Percentiles rank a stretch among this genome's conserved stretches.
phyloP scores from a whole-genome alignment of 2,329 filamentous ascomycete species.

The Incumbomyces lentus region DNA sequence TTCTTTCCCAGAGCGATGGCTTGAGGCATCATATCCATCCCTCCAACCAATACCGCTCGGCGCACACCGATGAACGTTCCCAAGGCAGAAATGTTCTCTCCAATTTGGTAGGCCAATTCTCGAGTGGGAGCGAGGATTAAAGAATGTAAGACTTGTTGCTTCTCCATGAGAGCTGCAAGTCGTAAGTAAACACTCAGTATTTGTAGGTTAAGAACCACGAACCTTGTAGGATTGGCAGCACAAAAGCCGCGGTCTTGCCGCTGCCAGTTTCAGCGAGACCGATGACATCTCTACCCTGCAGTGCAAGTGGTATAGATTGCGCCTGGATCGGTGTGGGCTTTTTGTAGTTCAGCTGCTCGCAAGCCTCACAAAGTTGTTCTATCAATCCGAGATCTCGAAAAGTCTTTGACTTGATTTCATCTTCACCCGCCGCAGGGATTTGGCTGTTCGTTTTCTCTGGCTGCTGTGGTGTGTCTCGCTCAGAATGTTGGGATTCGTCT shows the following conservation, averaged over 20 bases:
- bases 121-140: conserved; percentile 86
- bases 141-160: conserved; percentile 76
- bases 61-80: conserved; percentile 81
- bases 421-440: not conserved
- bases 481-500: not conserved
- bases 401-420: conserved; percentile 27
- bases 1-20: conserved; percentile 88
- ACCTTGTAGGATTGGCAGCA: conserved; percentile 75
- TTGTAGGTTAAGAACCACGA: not conserved
- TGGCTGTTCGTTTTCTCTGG: not conserved
- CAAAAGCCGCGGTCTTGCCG: conserved; percentile 93
- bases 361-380: conserved; percentile 81
- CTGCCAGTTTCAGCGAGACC: conserved; percentile 90
- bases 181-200: not conserved
- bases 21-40: conserved; percentile 91
- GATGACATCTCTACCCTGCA: conserved; percentile 76
- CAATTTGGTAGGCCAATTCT: conserved; percentile 86
- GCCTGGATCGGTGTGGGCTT: conserved; percentile 79
- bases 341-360: conserved; percentile 70
- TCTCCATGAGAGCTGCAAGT: conserved; percentile 61
- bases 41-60: conserved; percentile 77
- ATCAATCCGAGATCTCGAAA: conserved; percentile 60
- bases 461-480: not conserved
- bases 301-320: conserved; percentile 70
- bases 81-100: conserved; percentile 75